These are phyloP conservation scores for Terfezia claveryi DNA, from an alignment of 495 filamentous ascomycete genomes.

Conservation along the genomic window DNA sequence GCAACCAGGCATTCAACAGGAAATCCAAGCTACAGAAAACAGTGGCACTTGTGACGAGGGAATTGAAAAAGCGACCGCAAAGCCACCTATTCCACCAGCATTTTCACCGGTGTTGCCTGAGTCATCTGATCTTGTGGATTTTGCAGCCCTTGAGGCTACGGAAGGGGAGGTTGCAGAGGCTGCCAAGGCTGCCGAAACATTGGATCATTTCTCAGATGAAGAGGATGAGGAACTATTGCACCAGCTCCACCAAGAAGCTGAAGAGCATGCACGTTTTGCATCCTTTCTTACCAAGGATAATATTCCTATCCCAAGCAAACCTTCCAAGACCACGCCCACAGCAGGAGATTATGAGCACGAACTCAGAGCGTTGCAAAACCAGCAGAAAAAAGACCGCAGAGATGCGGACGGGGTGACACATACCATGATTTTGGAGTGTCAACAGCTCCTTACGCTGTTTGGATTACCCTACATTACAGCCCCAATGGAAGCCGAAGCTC, in stretches of 20 bases:
- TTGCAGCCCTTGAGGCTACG: conserved; percentile 4
- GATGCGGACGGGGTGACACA: conserved; percentile 91
- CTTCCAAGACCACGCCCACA: conserved; percentile 21
- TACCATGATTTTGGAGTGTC: conserved; percentile 85
- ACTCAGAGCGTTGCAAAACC: conserved; percentile 61
- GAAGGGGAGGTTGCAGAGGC: not conserved
- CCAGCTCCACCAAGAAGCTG: conserved; percentile 66
- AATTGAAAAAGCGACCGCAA: conserved; percentile 24
- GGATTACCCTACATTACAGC: conserved; percentile 91
- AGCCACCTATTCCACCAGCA: conserved; percentile 1
- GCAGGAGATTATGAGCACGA: conserved; percentile 54
- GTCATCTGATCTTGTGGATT: conserved; percentile 11
- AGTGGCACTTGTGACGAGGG: conserved; percentile 1
- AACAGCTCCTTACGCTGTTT: conserved; percentile 72
- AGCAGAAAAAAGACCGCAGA: conserved; percentile 85
- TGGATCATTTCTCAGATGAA: conserved; percentile 47
- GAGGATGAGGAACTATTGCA: conserved; percentile 76
- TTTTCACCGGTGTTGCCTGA: conserved; percentile 17
- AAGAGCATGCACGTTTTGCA: conserved; percentile 83
- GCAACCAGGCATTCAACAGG: not conserved
- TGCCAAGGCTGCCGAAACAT: not conserved
- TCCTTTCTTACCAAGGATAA: conserved; percentile 49
- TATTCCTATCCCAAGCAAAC: conserved; percentile 26
- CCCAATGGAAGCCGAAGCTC: conserved; percentile 96
- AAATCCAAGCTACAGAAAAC: not conserved